These are phyloP conservation scores for Nakaseomyces nivariensis DNA, from an alignment of 1,139 yeast species.

Conservation along the genomic window DNA sequence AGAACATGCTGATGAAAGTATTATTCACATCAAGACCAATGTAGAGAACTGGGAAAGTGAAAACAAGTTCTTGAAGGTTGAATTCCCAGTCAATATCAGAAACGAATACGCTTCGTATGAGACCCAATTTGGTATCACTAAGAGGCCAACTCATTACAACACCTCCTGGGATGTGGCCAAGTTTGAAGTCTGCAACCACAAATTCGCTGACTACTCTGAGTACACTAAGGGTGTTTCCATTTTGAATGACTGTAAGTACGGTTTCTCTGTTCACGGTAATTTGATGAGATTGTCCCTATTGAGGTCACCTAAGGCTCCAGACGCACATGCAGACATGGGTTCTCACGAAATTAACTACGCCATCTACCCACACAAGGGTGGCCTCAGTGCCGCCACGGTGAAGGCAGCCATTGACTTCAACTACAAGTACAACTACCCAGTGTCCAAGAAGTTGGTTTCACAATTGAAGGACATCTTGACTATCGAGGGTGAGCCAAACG, in stretches of 20 bases:
- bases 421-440: slow-evolving; percentile 36
- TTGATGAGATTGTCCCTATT: slow-evolving; percentile 71
- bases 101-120: slow-evolving; percentile 77
- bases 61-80: slow-evolving; percentile 83
- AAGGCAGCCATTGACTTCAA: slow-evolving; percentile 74
- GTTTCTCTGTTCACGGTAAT: slow-evolving; percentile 86
- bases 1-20: slow-evolving; percentile 29
- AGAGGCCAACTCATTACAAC: slow-evolving; percentile 87
- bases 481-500: slow-evolving; percentile 45
- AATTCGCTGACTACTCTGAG: slow-evolving; percentile 86
- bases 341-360: slow-evolving; percentile 76
- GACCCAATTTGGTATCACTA: slow-evolving; percentile 85
- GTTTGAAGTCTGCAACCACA: slow-evolving; percentile 91
- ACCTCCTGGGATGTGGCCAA: slow-evolving; percentile 95
- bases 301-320: slow-evolving; percentile 86
- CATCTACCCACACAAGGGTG: slow-evolving; percentile 68
- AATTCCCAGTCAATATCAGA: slow-evolving; percentile 79
- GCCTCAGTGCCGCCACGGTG: slow-evolving; percentile 54
- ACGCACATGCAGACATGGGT: slow-evolving; percentile 91
- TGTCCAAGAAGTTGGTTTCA: slow-evolving; percentile 52
- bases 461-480: slow-evolving; percentile 70
- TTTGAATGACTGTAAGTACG: slow-evolving; percentile 79
- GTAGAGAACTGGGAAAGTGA: slow-evolving; percentile 76
- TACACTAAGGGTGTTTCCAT: slow-evolving; percentile 79
- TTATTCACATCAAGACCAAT: slow-evolving; percentile 47